These are phyloP conservation scores for Cladosporium sp. DNA, from an alignment of 2,329 filamentous ascomycete genomes.

Conservation along the genomic window DNA sequence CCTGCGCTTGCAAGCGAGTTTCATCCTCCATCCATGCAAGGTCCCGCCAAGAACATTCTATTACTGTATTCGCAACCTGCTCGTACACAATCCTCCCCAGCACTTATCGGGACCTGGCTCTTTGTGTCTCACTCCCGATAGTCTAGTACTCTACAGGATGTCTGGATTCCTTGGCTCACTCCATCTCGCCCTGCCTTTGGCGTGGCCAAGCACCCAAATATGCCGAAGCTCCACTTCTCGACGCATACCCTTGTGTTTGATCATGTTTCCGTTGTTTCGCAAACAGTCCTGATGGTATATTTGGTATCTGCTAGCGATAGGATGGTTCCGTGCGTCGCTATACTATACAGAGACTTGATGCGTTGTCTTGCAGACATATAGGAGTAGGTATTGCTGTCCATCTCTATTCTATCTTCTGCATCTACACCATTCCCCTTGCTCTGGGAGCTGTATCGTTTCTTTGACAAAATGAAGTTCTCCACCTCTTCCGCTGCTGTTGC, in stretches of 20 bases:
- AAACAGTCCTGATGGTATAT: background rate
- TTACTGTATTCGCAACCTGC: background rate
- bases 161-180: background rate
- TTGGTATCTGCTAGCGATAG: background rate
- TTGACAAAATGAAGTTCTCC: slow-evolving; percentile 30
- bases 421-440: background rate
- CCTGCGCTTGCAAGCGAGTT: background rate
- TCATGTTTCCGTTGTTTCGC: background rate
- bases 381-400: background rate
- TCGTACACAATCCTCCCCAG: background rate
- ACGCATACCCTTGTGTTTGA: background rate
- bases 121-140: background rate
- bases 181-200: background rate
- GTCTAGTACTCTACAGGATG: background rate
- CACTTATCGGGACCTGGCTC: background rate
- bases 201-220: background rate
- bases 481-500: slow-evolving; percentile 22
- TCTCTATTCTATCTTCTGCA: background rate
- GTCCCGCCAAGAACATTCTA: background rate
- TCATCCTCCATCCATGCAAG: background rate
- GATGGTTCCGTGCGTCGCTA: background rate
- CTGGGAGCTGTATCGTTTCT: background rate
- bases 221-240: slow-evolving; percentile 13
- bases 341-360: background rate
- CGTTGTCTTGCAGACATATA: background rate